Percentiles rank a stretch among this genome's conserved stretches.
Evolutionary conservation across 305 asterid species (phyloP).

Genomic region (Stenogyne calaminthoides): DNA sequence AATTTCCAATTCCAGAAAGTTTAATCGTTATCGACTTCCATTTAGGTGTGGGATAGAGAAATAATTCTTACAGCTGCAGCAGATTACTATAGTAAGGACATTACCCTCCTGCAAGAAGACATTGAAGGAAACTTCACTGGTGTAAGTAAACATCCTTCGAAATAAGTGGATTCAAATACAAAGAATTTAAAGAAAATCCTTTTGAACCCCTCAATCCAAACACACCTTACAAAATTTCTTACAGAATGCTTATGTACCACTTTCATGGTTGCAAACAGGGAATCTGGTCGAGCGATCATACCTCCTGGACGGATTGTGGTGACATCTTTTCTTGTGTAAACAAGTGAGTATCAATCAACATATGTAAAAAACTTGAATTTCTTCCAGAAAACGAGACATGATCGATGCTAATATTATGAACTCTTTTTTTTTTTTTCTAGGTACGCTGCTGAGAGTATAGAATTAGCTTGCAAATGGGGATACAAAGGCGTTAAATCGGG

Average conservation of each 20-base stretch:
- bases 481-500: slow-evolving; percentile 79
- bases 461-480: slow-evolving; percentile 86
- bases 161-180: no score
- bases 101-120: slow-evolving; percentile 63
- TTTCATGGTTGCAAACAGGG: slow-evolving; percentile 49
- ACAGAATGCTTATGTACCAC: background rate
- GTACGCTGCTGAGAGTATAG: slow-evolving; percentile 79
- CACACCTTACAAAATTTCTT: background rate
- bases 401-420: background rate
- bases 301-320: slow-evolving; percentile 72
- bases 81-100: slow-evolving; percentile 77
- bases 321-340: slow-evolving; percentile 58
- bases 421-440: slow-evolving; percentile 38
- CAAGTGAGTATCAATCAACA: slow-evolving; percentile 47
- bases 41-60: slow-evolving; percentile 90
- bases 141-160: slow-evolving; percentile 40
- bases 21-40: background rate
- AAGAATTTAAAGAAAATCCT: no score
- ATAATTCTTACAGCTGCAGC: slow-evolving; percentile 91
- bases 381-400: background rate
- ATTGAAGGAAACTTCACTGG: slow-evolving; percentile 67
- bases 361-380: background rate
- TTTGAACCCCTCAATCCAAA: no score
- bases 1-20: background rate
- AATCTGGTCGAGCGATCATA: slow-evolving; percentile 72